A percentile compares a stretch with the other conserved stretches of the same genome.
Evolutionary conservation across 345 rosid species (phyloP).

Genomic region (Eutrema yunnanense): DNA sequence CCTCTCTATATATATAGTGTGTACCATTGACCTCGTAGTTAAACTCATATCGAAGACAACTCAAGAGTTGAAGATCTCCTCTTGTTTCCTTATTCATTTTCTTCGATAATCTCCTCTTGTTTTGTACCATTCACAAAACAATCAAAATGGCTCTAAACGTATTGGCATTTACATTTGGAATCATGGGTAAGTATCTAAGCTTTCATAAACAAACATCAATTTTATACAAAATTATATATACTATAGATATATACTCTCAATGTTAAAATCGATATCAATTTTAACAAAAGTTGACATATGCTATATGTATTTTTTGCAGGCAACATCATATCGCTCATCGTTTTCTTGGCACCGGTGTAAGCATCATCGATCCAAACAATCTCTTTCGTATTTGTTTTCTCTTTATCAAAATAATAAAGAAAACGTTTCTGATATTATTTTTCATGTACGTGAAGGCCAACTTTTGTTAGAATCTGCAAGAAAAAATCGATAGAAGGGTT

Average conservation of each 20-base stretch:
- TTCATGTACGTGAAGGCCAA: constrained; percentile 41
- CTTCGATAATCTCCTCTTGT: too few relatives aligned
- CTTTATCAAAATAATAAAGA: neutral
- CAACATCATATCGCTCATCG: constrained; percentile 55
- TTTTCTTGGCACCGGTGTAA: constrained; percentile 67
- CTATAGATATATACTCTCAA: neutral
- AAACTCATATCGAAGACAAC: constrained; percentile 16
- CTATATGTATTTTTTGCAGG: constrained; percentile 31
- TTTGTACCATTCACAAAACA: neutral
- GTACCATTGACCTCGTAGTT: constrained; percentile 2
- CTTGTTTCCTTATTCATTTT: neutral
- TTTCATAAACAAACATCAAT: neutral
- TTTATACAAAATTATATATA: neutral
- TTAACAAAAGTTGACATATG: neutral
- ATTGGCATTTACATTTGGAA: constrained; percentile 28
- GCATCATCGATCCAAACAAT: constrained; percentile 19
- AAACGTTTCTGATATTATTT: neutral
- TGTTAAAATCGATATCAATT: neutral
- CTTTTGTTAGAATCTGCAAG: constrained; percentile 51
- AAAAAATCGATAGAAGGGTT: constrained; percentile 70
- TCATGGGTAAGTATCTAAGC: constrained; percentile 26
- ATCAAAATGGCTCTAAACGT: constrained; percentile 15
- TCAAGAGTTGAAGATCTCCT: constrained; percentile 2
- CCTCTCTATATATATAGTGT: constrained; percentile 17
- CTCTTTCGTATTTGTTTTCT: neutral